Evolutionary conservation across 208 protist genomes (phyloP), one percentile per base, ranked within the genome.

Genomic region (Leishmania amazonensis): DNA sequence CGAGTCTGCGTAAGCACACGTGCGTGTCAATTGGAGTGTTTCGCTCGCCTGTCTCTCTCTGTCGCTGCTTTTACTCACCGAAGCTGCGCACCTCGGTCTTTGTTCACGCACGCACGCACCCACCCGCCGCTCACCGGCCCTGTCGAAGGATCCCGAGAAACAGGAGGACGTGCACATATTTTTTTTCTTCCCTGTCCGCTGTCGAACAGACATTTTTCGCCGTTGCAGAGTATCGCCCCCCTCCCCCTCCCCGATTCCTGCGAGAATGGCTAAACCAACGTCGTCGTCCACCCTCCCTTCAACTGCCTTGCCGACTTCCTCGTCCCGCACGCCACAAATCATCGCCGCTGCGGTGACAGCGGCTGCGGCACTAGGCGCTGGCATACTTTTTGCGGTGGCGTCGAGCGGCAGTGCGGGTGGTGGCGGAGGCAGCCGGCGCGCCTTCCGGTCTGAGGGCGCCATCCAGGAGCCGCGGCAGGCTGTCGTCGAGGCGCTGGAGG

Each of bases 381-480:
- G 83, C 28, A 49, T 86, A 24, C 31, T 76, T 58, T 79, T 64
- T 28, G 28, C 74, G 31, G 35, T 78, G 51, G 13, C 70, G 6
- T 60, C 76, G 9, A 62, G 65, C 60, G 71, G 79, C 47, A 35
- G 73, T n/a, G 57, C 53, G 45, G 38, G 76, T 62, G 65, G 71
- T 73, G 64, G 72, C n/a, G 73, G 75, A 60, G 81, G 77, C 38
- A 42, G 81, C 62, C 80, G 78, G 31, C 64, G 81, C 40, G 73
- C 81, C 54, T 81, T 83, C 68, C 75, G 84, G 28, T 84, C 71
- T 53, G 75, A 92, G 24, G 53, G 72, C 13, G 79, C 81, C 0
- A 73, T 80, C 7, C 79, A 79, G 47, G 75, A 85, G 19, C 90
- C 92, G 2, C 87, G 84, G 17, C 75, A 83, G n/a, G 87, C 90